Conservation (phyloP, 805 yeast species). For the Saturnispora saitoi region DNA sequence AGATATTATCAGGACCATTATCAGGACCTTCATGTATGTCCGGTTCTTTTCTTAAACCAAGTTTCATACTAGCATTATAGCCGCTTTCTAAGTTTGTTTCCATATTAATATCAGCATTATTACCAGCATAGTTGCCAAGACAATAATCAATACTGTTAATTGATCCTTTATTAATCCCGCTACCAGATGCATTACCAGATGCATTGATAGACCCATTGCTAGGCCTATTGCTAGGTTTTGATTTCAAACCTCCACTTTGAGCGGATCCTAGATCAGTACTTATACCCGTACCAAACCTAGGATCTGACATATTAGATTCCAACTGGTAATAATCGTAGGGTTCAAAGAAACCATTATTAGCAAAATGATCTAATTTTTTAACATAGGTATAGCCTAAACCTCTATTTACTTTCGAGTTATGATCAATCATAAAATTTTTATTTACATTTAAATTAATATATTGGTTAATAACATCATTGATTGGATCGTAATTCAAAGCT, state of each 20-base stretch:
- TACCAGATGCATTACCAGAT: neutral
- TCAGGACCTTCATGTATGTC: conserved; percentile 28
- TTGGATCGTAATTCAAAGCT: conserved; percentile 44
- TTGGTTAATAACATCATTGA: conserved; percentile 57
- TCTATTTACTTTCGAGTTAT: neutral
- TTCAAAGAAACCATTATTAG: conserved; percentile 16
- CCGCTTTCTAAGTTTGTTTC: no score
- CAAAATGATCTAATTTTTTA: neutral
- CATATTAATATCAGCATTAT: no score
- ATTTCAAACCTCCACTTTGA: conserved; percentile 7
- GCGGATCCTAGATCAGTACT: conserved; percentile 10
- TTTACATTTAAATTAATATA: conserved; percentile 30
- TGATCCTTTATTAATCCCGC: no score
- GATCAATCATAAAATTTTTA: neutral
- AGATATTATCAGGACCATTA: no score
- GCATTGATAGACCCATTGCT: conserved; percentile 10
- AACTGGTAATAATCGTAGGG: conserved; percentile 10
- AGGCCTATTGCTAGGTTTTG: conserved; percentile 7
- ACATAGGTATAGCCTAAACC: neutral
- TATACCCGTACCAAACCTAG: neutral
- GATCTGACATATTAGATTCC: conserved; percentile 2
- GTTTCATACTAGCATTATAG: no score
- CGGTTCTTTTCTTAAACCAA: conserved; percentile 4
- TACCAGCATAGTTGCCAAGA: no score
- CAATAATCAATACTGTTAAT: no score